Percentiles rank a stretch among this genome's conserved stretches.
phyloP scores from a whole-genome alignment of 352 stramenopile genomes.

The Albugo laibachii region DNA sequence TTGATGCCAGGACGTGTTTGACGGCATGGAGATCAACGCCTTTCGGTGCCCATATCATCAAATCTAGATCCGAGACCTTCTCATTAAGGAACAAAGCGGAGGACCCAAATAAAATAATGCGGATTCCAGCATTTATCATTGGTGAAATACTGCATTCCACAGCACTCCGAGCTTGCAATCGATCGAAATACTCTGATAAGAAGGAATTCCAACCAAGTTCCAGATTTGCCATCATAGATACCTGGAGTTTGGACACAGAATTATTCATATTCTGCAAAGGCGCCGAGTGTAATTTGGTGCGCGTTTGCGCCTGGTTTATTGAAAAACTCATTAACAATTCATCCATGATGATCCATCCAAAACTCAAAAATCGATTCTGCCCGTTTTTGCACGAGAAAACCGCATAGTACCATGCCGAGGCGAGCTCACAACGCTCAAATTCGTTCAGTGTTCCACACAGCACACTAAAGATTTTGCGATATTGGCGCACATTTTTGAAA shows the following conservation, averaged over 20 bases:
- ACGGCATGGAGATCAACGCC: constrained; percentile 11
- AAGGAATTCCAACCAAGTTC: constrained; percentile 23
- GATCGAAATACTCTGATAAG: constrained; percentile 38
- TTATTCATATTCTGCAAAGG: too few species aligned
- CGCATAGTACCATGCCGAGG: constrained; percentile 49
- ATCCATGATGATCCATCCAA: constrained; percentile 51
- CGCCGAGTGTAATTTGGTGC: too few species aligned
- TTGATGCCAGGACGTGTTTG: constrained; percentile 6
- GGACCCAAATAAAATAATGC: constrained; percentile 45
- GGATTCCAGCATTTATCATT: not conserved
- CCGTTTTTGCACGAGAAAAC: constrained; percentile 25
- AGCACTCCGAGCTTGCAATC: constrained; percentile 25
- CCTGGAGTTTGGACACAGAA: constrained; percentile 19
- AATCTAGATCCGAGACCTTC: constrained; percentile 50
- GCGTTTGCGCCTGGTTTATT: too few species aligned
- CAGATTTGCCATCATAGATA: constrained; percentile 36
- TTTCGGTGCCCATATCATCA: constrained; percentile 22
- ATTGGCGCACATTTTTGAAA: constrained; percentile 20
- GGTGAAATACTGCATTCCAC: constrained; percentile 17
- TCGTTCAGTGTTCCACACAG: constrained; percentile 6
- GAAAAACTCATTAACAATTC: not conserved
- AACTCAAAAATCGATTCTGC: constrained; percentile 23
- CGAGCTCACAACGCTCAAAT: constrained; percentile 17
- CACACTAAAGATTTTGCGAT: constrained; percentile 24
- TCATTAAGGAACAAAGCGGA: constrained; percentile 57